phyloP scores from a whole-genome alignment of 108 stramenopile genomes.

The Stephanodiscus triporus region DNA sequence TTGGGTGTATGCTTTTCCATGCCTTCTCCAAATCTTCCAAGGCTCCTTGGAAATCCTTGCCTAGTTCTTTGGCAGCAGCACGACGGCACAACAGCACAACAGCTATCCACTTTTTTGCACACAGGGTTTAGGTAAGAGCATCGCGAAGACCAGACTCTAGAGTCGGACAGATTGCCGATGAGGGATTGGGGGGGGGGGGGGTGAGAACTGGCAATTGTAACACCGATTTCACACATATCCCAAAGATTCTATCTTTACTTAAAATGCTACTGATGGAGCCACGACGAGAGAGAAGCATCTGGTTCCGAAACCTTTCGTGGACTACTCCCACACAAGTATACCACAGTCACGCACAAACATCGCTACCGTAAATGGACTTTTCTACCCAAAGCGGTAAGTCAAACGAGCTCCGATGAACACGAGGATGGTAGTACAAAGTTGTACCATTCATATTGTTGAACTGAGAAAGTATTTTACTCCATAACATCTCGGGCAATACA shows the following conservation, averaged over 20 bases:
- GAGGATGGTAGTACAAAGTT: constrained; percentile 82
- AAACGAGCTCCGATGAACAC: constrained; percentile 69
- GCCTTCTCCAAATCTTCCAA: constrained; percentile 35
- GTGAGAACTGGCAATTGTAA: too few species aligned
- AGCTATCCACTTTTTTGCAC: constrained; percentile 36
- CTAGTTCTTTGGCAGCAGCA: constrained; percentile 25
- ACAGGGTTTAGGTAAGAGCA: constrained; percentile 12
- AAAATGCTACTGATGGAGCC: too few species aligned
- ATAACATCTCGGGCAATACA: constrained; percentile 4
- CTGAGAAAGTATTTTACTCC: constrained; percentile 27
- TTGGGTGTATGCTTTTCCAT: background rate
- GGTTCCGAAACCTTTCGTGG: too few species aligned
- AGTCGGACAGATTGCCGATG: too few species aligned
- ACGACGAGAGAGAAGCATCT: too few species aligned
- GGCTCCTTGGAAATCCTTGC: constrained; percentile 13
- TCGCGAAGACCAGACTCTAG: constrained; percentile 30
- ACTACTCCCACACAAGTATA: too few species aligned
- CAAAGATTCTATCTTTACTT: too few species aligned
- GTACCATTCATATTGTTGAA: constrained; percentile 47
- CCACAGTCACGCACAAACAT: background rate
- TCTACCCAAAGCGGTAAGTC: constrained; percentile 84
- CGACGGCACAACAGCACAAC: constrained; percentile 34
- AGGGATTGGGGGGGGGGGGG: too few species aligned
- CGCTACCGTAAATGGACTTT: constrained; percentile 51
- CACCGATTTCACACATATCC: too few species aligned